These are phyloP conservation scores for Xylaria cubensis DNA, from an alignment of 495 filamentous ascomycete genomes.

Conservation along the genomic window DNA sequence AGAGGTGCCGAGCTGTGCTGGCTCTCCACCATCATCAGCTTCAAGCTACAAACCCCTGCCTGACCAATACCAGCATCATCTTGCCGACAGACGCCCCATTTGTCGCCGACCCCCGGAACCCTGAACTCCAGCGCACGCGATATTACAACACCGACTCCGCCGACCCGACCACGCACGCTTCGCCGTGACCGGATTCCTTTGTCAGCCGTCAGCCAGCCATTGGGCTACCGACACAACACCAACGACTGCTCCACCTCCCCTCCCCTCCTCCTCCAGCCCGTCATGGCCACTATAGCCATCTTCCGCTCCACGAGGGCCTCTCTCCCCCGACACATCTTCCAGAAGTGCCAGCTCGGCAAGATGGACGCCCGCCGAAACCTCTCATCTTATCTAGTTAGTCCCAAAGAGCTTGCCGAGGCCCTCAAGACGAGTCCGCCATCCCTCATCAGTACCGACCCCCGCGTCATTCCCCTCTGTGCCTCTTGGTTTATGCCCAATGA, in stretches of 20 bases:
- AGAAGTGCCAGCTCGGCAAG: slow-evolving; percentile 29
- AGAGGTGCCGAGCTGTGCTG: slow-evolving; percentile 1
- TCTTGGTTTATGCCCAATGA: slow-evolving; percentile 98
- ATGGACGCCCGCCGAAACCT: slow-evolving; percentile 55
- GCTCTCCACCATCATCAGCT: not conserved
- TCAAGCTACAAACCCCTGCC: not conserved
- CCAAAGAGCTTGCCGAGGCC: slow-evolving; percentile 78
- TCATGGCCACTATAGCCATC: slow-evolving; percentile 49
- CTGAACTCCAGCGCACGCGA: slow-evolving; percentile 18
- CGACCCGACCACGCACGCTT: not conserved
- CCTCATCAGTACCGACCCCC: slow-evolving; percentile 76
- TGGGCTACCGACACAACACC: not conserved
- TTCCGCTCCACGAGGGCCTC: slow-evolving; percentile 47
- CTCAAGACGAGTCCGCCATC: slow-evolving; percentile 76
- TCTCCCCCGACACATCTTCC: slow-evolving; percentile 38
- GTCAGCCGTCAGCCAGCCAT: not conserved
- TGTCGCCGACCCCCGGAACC: slow-evolving; percentile 17
- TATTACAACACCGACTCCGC: slow-evolving; percentile 22
- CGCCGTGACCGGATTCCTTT: slow-evolving; percentile 14
- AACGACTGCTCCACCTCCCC: slow-evolving; percentile 2
- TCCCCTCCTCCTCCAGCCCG: not conserved
- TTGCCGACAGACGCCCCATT: not conserved
- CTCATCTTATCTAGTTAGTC: slow-evolving; percentile 83
- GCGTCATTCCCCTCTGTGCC: slow-evolving; percentile 86
- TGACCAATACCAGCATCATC: not conserved